These are phyloP conservation scores for Solanum verrucosum DNA, from an alignment of 257 asterid species.

Conservation along the genomic window DNA sequence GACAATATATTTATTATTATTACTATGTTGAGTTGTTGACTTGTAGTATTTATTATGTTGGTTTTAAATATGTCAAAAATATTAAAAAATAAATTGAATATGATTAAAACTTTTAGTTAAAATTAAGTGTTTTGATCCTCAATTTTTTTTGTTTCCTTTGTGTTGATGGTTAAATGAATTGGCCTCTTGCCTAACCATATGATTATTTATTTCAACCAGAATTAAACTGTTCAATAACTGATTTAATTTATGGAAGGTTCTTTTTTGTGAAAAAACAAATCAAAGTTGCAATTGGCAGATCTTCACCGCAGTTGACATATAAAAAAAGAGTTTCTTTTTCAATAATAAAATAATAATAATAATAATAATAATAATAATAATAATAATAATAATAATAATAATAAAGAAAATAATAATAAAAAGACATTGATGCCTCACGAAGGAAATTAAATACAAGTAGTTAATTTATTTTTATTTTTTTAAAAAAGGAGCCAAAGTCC, in stretches of 20 bases:
- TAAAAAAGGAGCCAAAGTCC: constrained; percentile 1
- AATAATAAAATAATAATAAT: background rate
- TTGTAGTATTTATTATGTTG: no score
- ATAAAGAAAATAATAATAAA: background rate
- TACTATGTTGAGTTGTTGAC: background rate
- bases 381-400: background rate
- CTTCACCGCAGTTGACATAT: background rate
- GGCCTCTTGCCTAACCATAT: background rate
- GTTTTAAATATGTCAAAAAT: no score
- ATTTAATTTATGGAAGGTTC: background rate
- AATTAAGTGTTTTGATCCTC: no score
- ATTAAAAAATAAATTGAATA: no score
- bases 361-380: background rate
- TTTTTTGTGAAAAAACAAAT: background rate
- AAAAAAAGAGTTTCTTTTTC: background rate
- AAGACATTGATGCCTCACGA: constrained; percentile 1
- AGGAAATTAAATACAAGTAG: background rate
- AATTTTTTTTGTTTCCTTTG: no score
- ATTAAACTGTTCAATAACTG: background rate
- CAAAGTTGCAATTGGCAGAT: background rate
- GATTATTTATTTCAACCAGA: no score
- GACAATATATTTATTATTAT: background rate
- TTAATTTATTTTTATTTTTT: background rate
- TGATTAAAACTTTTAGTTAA: no score
- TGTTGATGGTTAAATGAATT: background rate